Base-by-base conservation (phyloP, 148 eudicot species). In the Amaranthus palmeri region DNA sequence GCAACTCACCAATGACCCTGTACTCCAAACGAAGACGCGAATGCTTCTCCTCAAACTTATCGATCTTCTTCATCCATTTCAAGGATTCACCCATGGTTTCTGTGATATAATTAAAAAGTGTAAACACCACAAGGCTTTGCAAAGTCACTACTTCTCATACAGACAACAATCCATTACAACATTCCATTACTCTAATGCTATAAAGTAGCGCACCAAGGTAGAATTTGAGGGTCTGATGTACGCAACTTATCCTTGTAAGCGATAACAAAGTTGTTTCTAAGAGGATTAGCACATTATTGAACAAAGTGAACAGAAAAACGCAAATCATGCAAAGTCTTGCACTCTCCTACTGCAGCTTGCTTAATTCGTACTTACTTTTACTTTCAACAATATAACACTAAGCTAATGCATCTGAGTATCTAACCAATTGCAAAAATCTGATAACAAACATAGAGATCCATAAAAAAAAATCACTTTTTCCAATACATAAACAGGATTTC, bases 1-100 rank as follows among this genome's bases (percentile, higher is more conserved):
- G 83, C 81, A 95, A 71, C 48, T 95, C 98, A 18, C 97, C 93
- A 73, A 95, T 88, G 72, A 95, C 97, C 67, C 86, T 82, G 72
- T 95, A 91, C 78, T 91, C 98, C 5, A 86, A 88, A 43, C 87
- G 86, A 45, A 83, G 83, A 49, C 46, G 75, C 41, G 85, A 83
- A 82, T 89, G 96, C 78, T 86, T 95, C 72, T 83, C 79, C 85
- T 91, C 96, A 71, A 91, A 88, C 67, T 80, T 89, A 75, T 88
- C 91, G 54, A 91, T 81, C 86, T 59, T 87, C 51, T 63, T 82
- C 97, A 93, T 87, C 84, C 74, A 89, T 47, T 80, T 84, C 68
- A 69, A 79, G 67, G 96, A 88, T 52, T 95, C 93, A 71, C 84
- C 92, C 4, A 86, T 67, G n/a, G 84, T 85, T 42, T 74, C 97